Base-by-base conservation (phyloP, 2,329 filamentous ascomycete genomes). In the Capronia americana region DNA sequence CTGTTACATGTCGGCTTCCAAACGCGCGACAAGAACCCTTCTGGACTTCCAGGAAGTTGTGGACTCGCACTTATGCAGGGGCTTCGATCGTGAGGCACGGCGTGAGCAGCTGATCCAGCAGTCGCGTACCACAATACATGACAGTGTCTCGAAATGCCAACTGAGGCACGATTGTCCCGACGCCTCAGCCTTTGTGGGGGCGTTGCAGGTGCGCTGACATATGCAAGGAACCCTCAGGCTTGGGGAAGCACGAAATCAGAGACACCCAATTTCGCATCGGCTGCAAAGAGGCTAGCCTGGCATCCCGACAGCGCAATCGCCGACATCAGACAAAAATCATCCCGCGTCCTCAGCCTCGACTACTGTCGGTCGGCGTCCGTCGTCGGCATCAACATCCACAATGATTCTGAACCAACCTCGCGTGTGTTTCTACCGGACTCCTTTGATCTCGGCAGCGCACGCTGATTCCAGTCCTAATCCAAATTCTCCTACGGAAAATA, bases 241-340 rank as follows among this genome's bases (percentile, higher is more conserved):
- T 26, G 23, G 4, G 56, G 51, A 24, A 59, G 58, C 63, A 70
- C 68, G 58, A 70, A 66, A 68, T 68, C 63, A 70, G 55, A 70
- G 61, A 70, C 64, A 66, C 41, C 57, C 67, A 70, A 68, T 63
- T 68, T 66, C 61, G 57, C 34, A 65, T 61, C 5, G 48, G 3
- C 58, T 20, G 7, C n/a, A 61, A 50, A 34, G 12, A 12, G 34
- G 20, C 48, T 61, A 61, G 58, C 23, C 24, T 28, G 28, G 3
- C 51, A 8, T 23, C 38, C n/a, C 5, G 60, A 26, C 60, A 48
- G 20, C 38, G 51, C 41, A 24, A 24, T n/a, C 23, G 56, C 41
- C 56, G 41, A 54, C 28, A 7, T 41, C 32, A 46, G 11, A 44
- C 38, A 44, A n/a, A 17, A 44, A 8, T n/a, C 38, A n/a, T 44